Percentiles rank a stretch among this genome's conserved stretches.
Evolutionary conservation across 371 early-diverging fungal species (phyloP).

Genomic region (Mucor indicus): DNA sequence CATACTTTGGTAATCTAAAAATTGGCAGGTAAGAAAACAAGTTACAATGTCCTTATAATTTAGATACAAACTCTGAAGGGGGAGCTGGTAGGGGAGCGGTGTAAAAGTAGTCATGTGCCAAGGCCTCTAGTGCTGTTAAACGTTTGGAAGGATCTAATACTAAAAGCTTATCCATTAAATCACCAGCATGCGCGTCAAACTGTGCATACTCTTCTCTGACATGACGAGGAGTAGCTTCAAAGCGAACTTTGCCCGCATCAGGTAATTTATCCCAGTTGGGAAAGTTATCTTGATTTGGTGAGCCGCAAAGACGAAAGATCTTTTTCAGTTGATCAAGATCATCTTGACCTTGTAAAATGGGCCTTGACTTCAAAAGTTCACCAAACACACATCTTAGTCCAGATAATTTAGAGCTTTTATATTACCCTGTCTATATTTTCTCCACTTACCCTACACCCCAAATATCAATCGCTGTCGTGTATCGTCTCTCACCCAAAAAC

Average conservation of each 20-base stretch:
- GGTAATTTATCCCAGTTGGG: constrained; percentile 70
- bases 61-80: constrained; percentile 50
- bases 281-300: constrained; percentile 72
- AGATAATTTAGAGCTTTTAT: neutral
- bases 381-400: constrained; percentile 68
- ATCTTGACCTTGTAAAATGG: constrained; percentile 77
- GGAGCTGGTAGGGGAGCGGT: constrained; percentile 58
- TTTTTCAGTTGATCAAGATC: constrained; percentile 82
- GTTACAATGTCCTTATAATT: neutral
- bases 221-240: constrained; percentile 44
- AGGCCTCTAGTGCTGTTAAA: constrained; percentile 70
- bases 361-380: constrained; percentile 78
- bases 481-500: constrained; percentile 80
- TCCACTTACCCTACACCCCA: constrained; percentile 93
- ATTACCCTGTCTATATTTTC: neutral
- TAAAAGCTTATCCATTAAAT: constrained; percentile 74
- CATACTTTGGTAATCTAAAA: constrained; percentile 57
- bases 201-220: constrained; percentile 55
- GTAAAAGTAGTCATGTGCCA: constrained; percentile 74
- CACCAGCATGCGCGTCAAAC: constrained; percentile 57
- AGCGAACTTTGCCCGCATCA: constrained; percentile 48
- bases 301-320: constrained; percentile 81
- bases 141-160: constrained; percentile 73
- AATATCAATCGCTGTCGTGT: constrained; percentile 93
- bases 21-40: too few relatives aligned